Evolutionary conservation across 2,329 filamentous ascomycete genomes (phyloP).

Genomic region (Fusarium buxicola): DNA sequence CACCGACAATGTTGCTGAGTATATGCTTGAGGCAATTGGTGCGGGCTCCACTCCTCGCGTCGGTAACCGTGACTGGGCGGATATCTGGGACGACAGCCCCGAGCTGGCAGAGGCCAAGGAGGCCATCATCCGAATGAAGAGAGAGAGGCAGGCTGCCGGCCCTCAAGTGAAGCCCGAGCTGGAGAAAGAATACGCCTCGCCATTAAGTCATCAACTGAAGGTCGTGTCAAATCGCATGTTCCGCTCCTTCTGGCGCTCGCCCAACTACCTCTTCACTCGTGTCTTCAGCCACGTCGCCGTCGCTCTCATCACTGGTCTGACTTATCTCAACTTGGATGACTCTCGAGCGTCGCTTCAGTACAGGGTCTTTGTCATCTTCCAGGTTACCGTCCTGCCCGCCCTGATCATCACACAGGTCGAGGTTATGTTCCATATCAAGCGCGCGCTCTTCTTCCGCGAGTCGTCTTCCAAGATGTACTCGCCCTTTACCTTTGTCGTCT

Average conservation of each 20-base stretch:
- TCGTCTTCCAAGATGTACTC: slow-evolving; percentile 88
- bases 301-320: slow-evolving; percentile 80
- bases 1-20: slow-evolving; percentile 74
- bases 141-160: slow-evolving; percentile 60
- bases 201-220: slow-evolving; percentile 81
- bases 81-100: slow-evolving; percentile 80
- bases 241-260: slow-evolving; percentile 84
- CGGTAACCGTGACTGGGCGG: slow-evolving; percentile 81
- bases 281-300: slow-evolving; percentile 87
- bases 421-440: slow-evolving; percentile 80
- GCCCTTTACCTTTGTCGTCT: slow-evolving; percentile 79
- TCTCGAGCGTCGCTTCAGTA: slow-evolving; percentile 83
- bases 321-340: slow-evolving; percentile 81
- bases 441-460: slow-evolving; percentile 88
- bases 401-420: slow-evolving; percentile 87
- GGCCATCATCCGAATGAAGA: slow-evolving; percentile 75
- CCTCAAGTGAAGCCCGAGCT: slow-evolving; percentile 60
- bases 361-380: slow-evolving; percentile 90
- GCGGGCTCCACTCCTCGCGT: slow-evolving; percentile 79
- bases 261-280: slow-evolving; percentile 89
- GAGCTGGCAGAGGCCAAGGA: slow-evolving; percentile 76
- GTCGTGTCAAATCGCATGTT: slow-evolving; percentile 79
- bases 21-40: slow-evolving; percentile 87
- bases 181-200: slow-evolving; percentile 85
- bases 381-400: slow-evolving; percentile 85